Evolutionary conservation across 257 asterid species (phyloP).

Genomic region (Ligustrum vulgare): DNA sequence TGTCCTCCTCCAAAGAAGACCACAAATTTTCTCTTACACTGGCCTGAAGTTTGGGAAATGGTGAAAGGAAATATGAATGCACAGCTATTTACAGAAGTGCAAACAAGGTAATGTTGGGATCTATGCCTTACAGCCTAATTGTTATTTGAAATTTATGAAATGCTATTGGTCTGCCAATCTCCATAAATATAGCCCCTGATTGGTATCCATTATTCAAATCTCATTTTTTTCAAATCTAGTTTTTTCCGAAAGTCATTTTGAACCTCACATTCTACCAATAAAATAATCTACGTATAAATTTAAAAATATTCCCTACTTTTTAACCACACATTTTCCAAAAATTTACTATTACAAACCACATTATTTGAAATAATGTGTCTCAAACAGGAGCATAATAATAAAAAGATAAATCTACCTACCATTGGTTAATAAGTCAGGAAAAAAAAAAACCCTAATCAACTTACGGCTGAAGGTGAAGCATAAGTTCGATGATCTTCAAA

Average conservation of each 20-base stretch:
- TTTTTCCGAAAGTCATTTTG: no score
- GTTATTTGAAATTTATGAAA: neutral
- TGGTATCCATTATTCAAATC: no score
- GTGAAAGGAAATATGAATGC: slow-evolving; percentile 11
- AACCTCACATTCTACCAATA: no score
- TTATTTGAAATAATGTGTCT: no score
- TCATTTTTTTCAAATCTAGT: no score
- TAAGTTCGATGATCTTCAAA: slow-evolving; percentile 95
- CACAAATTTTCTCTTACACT: slow-evolving; percentile 72
- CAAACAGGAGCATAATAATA: neutral
- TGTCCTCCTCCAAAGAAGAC: slow-evolving; percentile 81
- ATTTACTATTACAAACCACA: no score
- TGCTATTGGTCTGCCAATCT: neutral
- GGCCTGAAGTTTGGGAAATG: slow-evolving; percentile 48
- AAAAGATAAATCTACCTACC: slow-evolving; percentile 11
- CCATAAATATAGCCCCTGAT: neutral
- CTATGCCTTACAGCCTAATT: neutral
- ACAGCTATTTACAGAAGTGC: slow-evolving; percentile 1
- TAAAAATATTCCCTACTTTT: no score
- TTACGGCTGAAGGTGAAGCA: slow-evolving; percentile 86
- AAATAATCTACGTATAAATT: no score
- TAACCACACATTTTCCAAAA: no score
- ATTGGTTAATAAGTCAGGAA: neutral
- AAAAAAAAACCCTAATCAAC: slow-evolving; percentile 33
- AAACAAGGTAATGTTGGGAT: neutral